Conservation (phyloP, 2,329 filamentous ascomycete species). For the Ilyonectria sp. region DNA sequence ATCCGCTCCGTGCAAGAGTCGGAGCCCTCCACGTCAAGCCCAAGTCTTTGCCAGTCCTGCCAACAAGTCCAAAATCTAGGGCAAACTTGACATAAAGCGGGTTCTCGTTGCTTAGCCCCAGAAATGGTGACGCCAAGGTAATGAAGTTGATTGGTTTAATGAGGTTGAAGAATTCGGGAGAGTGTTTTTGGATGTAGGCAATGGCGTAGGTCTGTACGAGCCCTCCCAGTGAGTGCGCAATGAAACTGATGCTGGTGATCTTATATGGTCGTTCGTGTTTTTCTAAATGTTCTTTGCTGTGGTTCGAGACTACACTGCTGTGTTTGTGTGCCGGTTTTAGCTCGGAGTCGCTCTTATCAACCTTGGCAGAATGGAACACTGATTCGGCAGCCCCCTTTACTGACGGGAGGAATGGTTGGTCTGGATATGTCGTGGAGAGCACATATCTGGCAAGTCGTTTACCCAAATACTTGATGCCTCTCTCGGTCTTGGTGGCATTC, state of each 20-base stretch:
- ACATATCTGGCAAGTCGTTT: slow-evolving; percentile 95
- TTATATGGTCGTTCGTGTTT: slow-evolving; percentile 75
- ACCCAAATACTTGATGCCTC: slow-evolving; percentile 96
- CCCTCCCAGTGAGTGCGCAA: slow-evolving; percentile 92
- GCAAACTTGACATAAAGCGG: slow-evolving; percentile 98
- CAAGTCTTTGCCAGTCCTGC: slow-evolving; percentile 95
- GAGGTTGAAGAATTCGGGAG: slow-evolving; percentile 87
- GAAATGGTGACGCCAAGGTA: slow-evolving; percentile 86
- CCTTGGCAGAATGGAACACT: slow-evolving; percentile 57
- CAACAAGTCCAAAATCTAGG: slow-evolving; percentile 94
- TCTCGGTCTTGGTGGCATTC: slow-evolving; percentile 92
- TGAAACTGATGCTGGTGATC: slow-evolving; percentile 95
- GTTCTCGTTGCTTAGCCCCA: slow-evolving; percentile 97
- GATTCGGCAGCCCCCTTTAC: slow-evolving; percentile 65
- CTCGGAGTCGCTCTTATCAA: slow-evolving; percentile 61
- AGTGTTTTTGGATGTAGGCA: slow-evolving; percentile 97
- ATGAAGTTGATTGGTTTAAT: slow-evolving; percentile 95
- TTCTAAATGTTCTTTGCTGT: slow-evolving; percentile 67
- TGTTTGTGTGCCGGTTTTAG: slow-evolving; percentile 70
- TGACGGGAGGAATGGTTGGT: slow-evolving; percentile 87
- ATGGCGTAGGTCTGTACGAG: slow-evolving; percentile 94
- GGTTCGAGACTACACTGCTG: slow-evolving; percentile 71
- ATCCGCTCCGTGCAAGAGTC: slow-evolving; percentile 86
- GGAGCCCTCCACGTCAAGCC: slow-evolving; percentile 95
- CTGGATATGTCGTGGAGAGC: slow-evolving; percentile 90